Evolutionary conservation across 2,329 filamentous ascomycete genomes (phyloP).

Genomic region (Coniella vitis): DNA sequence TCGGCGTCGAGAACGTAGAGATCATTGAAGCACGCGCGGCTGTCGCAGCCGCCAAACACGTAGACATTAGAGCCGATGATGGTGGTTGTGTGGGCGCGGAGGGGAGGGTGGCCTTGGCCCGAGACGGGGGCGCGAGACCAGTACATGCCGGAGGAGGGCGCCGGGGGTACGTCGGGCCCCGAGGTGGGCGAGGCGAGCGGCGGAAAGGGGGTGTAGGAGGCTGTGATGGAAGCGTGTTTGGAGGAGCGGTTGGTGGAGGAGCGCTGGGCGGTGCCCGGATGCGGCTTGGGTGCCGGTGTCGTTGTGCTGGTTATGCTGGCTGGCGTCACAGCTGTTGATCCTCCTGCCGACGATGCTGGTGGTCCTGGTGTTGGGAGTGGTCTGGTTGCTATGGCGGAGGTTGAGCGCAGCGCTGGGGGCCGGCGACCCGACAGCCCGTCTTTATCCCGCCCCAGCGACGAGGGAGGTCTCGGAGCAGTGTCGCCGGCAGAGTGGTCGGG

Average conservation of each 20-base stretch:
- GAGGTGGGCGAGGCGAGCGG: constrained; percentile 49
- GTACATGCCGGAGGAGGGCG: constrained; percentile 66
- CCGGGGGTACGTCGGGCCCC: constrained; percentile 53
- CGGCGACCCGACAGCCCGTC: constrained; percentile 29
- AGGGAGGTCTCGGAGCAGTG: constrained; percentile 23
- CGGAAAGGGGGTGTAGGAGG: constrained; percentile 44
- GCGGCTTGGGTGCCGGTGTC: not conserved
- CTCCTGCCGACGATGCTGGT: constrained; percentile 31
- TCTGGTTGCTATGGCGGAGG: constrained; percentile 42
- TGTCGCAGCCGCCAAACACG: constrained; percentile 63
- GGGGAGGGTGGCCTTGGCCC: constrained; percentile 51
- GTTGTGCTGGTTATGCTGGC: constrained; percentile 22
- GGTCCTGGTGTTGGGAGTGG: constrained; percentile 18
- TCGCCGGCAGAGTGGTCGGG: constrained; percentile 17
- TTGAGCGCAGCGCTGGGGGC: constrained; percentile 43
- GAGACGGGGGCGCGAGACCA: constrained; percentile 62
- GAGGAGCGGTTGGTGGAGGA: constrained; percentile 23
- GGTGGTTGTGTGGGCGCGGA: constrained; percentile 62
- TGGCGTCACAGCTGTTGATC: constrained; percentile 29
- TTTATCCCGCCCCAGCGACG: constrained; percentile 20
- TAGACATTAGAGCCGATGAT: constrained; percentile 61
- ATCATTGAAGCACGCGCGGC: constrained; percentile 61
- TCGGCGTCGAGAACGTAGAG: constrained; percentile 64
- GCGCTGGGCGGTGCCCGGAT: constrained; percentile 15
- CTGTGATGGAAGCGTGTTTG: constrained; percentile 20